These are phyloP conservation scores for Lippia alba DNA, from an alignment of 305 asterid species.

Conservation along the genomic window DNA sequence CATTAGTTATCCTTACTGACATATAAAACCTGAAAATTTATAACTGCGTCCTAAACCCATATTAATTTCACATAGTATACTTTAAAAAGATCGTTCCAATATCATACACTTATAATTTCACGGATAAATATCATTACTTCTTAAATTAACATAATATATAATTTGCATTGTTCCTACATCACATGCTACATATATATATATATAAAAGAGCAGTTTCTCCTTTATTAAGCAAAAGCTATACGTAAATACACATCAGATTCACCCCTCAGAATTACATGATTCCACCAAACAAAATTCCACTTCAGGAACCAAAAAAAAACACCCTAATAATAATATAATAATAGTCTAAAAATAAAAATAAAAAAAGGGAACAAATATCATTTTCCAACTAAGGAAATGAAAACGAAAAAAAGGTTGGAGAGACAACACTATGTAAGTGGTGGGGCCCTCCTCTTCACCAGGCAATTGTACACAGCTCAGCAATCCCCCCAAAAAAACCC, in stretches of 20 bases:
- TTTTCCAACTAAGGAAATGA: conserved; percentile 24
- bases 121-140: too few species aligned
- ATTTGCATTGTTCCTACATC: too few species aligned
- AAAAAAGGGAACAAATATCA: neutral
- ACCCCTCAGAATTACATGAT: conserved; percentile 55
- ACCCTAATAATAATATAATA: neutral
- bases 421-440: conserved; percentile 40
- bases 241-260: conserved; percentile 52
- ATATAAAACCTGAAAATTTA: neutral
- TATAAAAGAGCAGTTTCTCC: conserved; percentile 11
- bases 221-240: conserved; percentile 38
- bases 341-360: neutral
- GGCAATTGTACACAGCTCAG: conserved; percentile 36
- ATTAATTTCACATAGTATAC: too few species aligned
- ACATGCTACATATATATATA: too few species aligned
- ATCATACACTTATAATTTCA: too few species aligned
- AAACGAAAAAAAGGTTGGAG: conserved; percentile 13
- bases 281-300: conserved; percentile 38
- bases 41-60: too few species aligned
- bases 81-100: too few species aligned
- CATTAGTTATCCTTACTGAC: too few species aligned
- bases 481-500: neutral
- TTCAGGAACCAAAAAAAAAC: neutral
- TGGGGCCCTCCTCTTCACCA: conserved; percentile 50
- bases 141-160: too few species aligned